Evolutionary conservation across 2,329 filamentous ascomycete species (phyloP), one percentile per base, ranked within the genome.

Genomic region (Trichophyton simii): DNA sequence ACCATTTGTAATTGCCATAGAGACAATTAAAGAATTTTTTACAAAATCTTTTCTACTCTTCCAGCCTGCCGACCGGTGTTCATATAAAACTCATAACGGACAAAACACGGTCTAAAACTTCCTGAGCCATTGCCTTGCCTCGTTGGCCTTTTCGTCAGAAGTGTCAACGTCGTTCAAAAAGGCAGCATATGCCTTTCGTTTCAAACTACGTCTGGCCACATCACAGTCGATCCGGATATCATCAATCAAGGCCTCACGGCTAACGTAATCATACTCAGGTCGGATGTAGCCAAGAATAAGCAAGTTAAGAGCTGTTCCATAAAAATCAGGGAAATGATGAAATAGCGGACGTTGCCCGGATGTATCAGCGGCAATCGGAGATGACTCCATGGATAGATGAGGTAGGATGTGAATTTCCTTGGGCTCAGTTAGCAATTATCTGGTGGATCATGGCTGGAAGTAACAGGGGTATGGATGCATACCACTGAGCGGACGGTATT

Each of bases 201-300:
- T 80, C 69, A 99, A 76, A 76, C 89, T 94, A 68, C 79, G 77
- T 67, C 81, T 80, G 50, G 91, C 87, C 61, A 97, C 91, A 68
- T 88, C 83, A 69, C 94, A 95, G 78, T 97, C 94, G 67, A 87
- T 82, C 70, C 83, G 83, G 71, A 99, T 99, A 76, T 99, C 94
- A 68, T 87, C 83, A 52, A 97, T 84, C 71, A 97, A 78, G 38
- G 86, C 87, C 65, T 96, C 91, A 67, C 90, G 80, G 65, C 83
- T 87, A 63, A 86, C 83, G 76, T 99, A 99, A 77, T 97, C 89
- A 71, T 83, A 86, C 76, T 97, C 94, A 7, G 89, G 87, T 60
- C 94, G 82, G 64, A 99, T 91, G 73, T 89, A 97, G 34, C 91
- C 94, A 64, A 92, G 73, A 58, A 99, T 84, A 25, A 91, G 74